These are phyloP conservation scores for Phanerodontia chrysosporium DNA, from an alignment of 768 basidiomycete genomes.

Conservation along the genomic window DNA sequence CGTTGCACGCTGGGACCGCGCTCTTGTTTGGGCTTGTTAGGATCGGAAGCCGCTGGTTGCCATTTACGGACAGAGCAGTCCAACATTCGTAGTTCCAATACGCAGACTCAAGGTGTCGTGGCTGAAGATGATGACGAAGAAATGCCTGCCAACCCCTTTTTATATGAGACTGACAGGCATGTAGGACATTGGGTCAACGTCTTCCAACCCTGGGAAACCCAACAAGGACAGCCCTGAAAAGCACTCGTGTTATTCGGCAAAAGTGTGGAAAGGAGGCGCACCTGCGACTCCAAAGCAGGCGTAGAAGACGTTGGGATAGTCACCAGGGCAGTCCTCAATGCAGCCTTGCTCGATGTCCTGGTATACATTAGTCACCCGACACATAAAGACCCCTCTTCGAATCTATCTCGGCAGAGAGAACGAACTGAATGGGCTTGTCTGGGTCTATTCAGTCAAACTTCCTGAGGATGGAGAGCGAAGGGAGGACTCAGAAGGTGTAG, in stretches of 20 bases:
- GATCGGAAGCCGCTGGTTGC: too few species aligned
- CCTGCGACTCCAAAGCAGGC: slow-evolving; percentile 91
- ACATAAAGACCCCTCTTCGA: neutral
- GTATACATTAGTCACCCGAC: slow-evolving; percentile 1
- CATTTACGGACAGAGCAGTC: too few species aligned
- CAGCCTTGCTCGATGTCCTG: slow-evolving; percentile 90
- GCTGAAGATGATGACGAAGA: slow-evolving; percentile 26
- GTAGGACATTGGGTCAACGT: slow-evolving; percentile 93
- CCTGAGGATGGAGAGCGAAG: slow-evolving; percentile 78
- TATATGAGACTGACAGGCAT: slow-evolving; percentile 83
- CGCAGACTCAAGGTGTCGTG: too few species aligned
- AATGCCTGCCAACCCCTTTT: slow-evolving; percentile 70
- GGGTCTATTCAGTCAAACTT: slow-evolving; percentile 86
- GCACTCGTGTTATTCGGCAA: too few species aligned
- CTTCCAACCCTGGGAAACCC: slow-evolving; percentile 78
- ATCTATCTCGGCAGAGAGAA: slow-evolving; percentile 80
- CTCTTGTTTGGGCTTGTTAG: too few species aligned
- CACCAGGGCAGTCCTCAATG: slow-evolving; percentile 89
- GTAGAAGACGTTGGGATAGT: slow-evolving; percentile 97
- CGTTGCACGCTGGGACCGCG: too few species aligned
- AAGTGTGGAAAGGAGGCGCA: too few species aligned
- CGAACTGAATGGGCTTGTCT: slow-evolving; percentile 73
- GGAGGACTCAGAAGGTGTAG: slow-evolving; percentile 96
- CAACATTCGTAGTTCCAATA: too few species aligned
- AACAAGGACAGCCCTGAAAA: slow-evolving; percentile 86